Base-by-base conservation (phyloP, 1,139 yeast genomes). In the Yamadazyma atmosphaerica region DNA sequence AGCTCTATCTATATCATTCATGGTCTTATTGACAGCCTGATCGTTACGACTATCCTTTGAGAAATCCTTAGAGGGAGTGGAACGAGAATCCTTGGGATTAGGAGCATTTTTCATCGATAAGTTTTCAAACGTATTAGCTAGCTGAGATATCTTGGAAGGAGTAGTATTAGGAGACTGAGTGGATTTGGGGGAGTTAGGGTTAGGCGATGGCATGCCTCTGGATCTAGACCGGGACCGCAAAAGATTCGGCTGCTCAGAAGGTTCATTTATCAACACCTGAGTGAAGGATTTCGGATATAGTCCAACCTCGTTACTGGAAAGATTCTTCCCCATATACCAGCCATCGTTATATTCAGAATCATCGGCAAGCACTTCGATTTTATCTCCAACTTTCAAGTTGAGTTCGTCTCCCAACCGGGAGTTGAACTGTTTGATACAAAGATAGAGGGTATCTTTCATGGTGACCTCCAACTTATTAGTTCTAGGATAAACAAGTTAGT, bases 311-410 rank as follows among this genome's bases (percentile, higher is more conserved):
- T 77, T 77, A 0, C 90, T 81, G 34, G 75, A 57, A 38, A 86
- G 59, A 51, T 90, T 89, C 46, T 83, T 82, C 8, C 98, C 96
- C 84, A 69, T 69, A 55, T 83, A 92, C 99, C 99, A 92, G n/a
- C 98, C 98, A 60, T 92, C 99, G 50, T 87, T 86, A 61, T 86
- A 92, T 54, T 87, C 97, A 45, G 83, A 78, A 61, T 92, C 99
- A 59, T 89, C 96, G 32, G 95, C 88, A 19, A 94, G 75, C 12
- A 92, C 89, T 58, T 89, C 94, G 40, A 94, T 75, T 47, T 80
- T 83, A 54, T 92, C 98, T 18, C 98, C 98, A 18, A 85, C 79
- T 36, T 72, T 74, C 47, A 92, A 71, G 33, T 83, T 79, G 34
- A 92, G 69, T 63, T 92, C 99, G 60, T 94, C 98, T 18, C 88